Base-by-base conservation (phyloP, 2,329 filamentous ascomycete genomes). In the Pseudocercospora crystallina region DNA sequence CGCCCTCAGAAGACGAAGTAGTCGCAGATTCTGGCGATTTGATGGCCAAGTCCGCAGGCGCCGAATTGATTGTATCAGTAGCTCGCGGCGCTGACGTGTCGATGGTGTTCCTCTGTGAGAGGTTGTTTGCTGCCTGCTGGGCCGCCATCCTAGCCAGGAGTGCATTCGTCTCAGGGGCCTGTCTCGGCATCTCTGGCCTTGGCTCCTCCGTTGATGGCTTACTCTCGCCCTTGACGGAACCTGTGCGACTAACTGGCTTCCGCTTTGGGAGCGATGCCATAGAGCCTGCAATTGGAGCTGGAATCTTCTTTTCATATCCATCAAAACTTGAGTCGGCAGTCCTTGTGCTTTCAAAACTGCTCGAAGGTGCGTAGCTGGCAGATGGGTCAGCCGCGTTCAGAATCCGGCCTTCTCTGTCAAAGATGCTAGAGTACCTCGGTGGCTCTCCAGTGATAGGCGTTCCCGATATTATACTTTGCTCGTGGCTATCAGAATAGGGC, bases 401-500 rank as follows among this genome's bases (percentile, higher is more conserved):
- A 14, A 62, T 64, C 32, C 61, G 62, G 37, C 73, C 71, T 20
- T 71, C 56, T 8, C 34, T 42, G 42, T 61, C 67, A 44, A 75
- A 68, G 35, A 76, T 61, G 2, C 69, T 68, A 7, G 74, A 77
- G 51, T 77, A 75, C 15, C 73, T 61, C 9, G 74, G 73, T 17
- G 73, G 73, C 5, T 71, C 65, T 45, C 62, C 56, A 12, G 71
- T 59, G 9, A 70, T 65, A 33, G 70, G 68, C 29, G 70, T 68
- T 48, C 32, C 52, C 30, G 36, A 37, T 48, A 36, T 35, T 15
- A 35, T 44, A 31, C 32, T 39, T n/a, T 40, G 11, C 31, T 46
- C 17, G 35, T 42, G n/a, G 33, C 45, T 29, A 46, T 47, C 46
- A 43, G 15, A 12, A 26, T 39, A 39, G 14, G 51, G 47, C 10